These are phyloP conservation scores for Epichloe elymi DNA, from an alignment of 2,329 filamentous ascomycete species.

Conservation along the genomic window DNA sequence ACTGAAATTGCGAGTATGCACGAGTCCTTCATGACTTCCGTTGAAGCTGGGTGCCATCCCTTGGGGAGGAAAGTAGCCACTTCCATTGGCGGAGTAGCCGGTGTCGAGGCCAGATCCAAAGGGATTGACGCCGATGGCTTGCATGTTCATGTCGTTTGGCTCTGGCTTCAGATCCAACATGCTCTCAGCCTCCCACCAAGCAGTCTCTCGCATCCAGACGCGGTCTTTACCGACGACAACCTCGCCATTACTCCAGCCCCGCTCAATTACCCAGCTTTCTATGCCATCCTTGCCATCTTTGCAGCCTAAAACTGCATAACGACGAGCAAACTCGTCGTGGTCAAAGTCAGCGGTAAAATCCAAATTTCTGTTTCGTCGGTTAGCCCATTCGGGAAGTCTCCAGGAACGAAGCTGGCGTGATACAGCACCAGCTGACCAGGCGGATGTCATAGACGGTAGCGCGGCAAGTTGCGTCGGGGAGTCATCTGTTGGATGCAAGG, in stretches of 20 bases:
- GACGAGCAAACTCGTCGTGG: slow-evolving; percentile 74
- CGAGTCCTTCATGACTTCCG: slow-evolving; percentile 59
- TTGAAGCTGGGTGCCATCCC: slow-evolving; percentile 48
- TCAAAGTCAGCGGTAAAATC: slow-evolving; percentile 98
- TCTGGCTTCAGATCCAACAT: slow-evolving; percentile 82
- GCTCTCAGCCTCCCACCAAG: slow-evolving; percentile 96
- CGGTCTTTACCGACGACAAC: slow-evolving; percentile 83
- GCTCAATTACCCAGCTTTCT: slow-evolving; percentile 84
- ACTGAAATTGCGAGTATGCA: slow-evolving; percentile 45
- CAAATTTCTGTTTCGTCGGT: slow-evolving; percentile 75
- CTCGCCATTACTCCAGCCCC: slow-evolving; percentile 97
- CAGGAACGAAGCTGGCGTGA: slow-evolving; percentile 88
- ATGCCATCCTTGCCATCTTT: slow-evolving; percentile 84
- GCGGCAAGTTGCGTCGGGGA: slow-evolving; percentile 61
- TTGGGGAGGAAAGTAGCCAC: slow-evolving; percentile 57
- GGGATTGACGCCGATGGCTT: slow-evolving; percentile 32
- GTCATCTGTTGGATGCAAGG: slow-evolving; percentile 83
- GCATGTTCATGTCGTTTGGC: slow-evolving; percentile 23
- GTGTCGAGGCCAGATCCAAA: slow-evolving; percentile 44
- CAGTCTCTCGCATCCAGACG: slow-evolving; percentile 85
- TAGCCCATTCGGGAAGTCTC: slow-evolving; percentile 93
- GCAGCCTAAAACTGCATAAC: slow-evolving; percentile 76
- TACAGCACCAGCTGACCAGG: slow-evolving; percentile 87
- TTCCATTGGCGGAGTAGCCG: slow-evolving; percentile 53
- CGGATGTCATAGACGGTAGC: slow-evolving; percentile 57